These are phyloP conservation scores for Thielaviopsis ethacetica DNA, from an alignment of 2,329 filamentous ascomycete genomes.

Conservation along the genomic window DNA sequence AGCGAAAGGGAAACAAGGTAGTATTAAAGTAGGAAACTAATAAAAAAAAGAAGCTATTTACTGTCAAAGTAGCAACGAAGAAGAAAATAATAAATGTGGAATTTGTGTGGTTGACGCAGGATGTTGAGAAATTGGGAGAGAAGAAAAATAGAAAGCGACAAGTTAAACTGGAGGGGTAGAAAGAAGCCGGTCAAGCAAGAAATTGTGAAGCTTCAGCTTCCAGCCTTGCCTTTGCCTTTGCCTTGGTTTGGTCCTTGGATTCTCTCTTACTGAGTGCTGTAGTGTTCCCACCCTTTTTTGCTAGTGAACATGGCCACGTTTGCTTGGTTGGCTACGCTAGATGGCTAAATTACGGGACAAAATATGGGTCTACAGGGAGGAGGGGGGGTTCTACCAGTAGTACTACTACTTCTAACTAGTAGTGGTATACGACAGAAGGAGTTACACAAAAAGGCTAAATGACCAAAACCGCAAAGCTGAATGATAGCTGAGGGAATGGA, in stretches of 20 bases:
- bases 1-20: constrained; percentile 1
- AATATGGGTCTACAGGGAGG: not conserved
- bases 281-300: not conserved
- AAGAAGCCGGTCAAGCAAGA: not conserved
- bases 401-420: too few relatives aligned
- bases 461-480: too few relatives aligned
- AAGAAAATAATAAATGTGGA: not conserved
- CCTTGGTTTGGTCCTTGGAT: not conserved
- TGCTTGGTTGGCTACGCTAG: not conserved
- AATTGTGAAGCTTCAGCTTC: not conserved
- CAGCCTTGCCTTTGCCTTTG: not conserved
- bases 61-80: not conserved
- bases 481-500: too few relatives aligned
- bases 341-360: not conserved
- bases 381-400: too few relatives aligned
- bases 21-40: not conserved
- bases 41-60: not conserved
- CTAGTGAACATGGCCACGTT: not conserved
- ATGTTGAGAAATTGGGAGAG: not conserved
- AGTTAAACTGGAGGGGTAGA: not conserved
- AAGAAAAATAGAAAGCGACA: not conserved
- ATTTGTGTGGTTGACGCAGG: not conserved
- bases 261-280: not conserved
- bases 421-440: too few relatives aligned
- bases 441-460: too few relatives aligned